Base-by-base conservation (phyloP, 768 basidiomycete species). In the Punctularia strigosozonata region DNA sequence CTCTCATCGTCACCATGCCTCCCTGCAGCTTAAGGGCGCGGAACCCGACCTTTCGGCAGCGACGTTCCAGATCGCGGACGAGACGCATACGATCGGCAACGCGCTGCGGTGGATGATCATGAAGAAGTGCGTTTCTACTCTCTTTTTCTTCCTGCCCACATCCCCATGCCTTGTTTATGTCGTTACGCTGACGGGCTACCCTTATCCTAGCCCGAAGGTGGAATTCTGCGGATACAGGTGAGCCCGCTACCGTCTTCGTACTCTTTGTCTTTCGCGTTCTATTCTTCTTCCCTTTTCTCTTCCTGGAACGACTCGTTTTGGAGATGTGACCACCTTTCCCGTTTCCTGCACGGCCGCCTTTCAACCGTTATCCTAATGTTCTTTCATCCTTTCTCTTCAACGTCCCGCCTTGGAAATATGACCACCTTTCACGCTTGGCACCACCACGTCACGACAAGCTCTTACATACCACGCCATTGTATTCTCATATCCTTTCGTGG, bases 181-280 rank as follows among this genome's bases (percentile, higher is more conserved):
- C 36, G 15, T 37, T 19, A n/a, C n/a, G 3, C 28, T 39, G 26
- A 43, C 26, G 37, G 7, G 24, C n/a, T 41, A 21, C 35, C 26
- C 18, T 31, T 19, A 17, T 19, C 19, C 14, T 51, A 97, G 94
- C 55, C 88, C 94, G 5, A 90, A 88, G 49, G 94, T 97, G 26
- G 90, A 95, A 61, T 97, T 98, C 55, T 98, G 95, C 55, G 95
- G 95, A 22, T 98, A 98, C 68, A 90, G 85, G 89, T 84, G 44
- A 59, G 68, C 50, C 52, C 17, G 3, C 5, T 32, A 28, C 22
- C 6, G 13, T 24, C 37, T 25, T 8, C 17, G 20, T 36, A 25
- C 23, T 26, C 37, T 17, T 33, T 17, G 17, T 10, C 2, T 17
- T n/a, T n/a, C 15, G 10, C 28, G 28, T 30, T 30, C 28, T 15